Evolutionary conservation across 192 early-diverging fungal species (phyloP).

Genomic region (Backusella macrospora): DNA sequence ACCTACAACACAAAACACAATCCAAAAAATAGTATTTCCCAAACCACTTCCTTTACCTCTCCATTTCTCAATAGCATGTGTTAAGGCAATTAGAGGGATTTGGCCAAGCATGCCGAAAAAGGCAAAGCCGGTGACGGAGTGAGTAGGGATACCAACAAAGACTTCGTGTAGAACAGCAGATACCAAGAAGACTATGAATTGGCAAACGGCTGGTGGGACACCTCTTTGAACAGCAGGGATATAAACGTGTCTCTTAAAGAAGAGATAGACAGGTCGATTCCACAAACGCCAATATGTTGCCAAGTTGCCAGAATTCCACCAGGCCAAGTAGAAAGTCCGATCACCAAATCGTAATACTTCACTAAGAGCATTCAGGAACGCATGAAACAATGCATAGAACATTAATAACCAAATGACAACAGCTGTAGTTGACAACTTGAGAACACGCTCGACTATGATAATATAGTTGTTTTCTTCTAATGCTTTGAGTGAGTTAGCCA

Average conservation of each 20-base stretch:
- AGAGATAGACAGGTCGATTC: constrained; percentile 89
- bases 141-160: constrained; percentile 82
- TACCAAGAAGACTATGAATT: constrained; percentile 72
- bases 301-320: constrained; percentile 87
- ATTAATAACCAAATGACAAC: constrained; percentile 89
- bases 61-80: constrained; percentile 68
- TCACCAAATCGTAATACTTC: constrained; percentile 87
- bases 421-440: constrained; percentile 80
- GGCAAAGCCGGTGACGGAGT: constrained; percentile 79
- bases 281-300: constrained; percentile 88
- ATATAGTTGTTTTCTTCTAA: constrained; percentile 69
- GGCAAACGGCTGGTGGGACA: constrained; percentile 55
- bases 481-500: constrained; percentile 74
- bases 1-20: constrained; percentile 79
- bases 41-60: constrained; percentile 66
- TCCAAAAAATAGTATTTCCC: constrained; percentile 81
- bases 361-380: constrained; percentile 77
- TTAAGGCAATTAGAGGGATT: constrained; percentile 75
- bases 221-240: constrained; percentile 75
- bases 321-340: constrained; percentile 83
- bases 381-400: constrained; percentile 87
- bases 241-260: constrained; percentile 88
- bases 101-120: constrained; percentile 81
- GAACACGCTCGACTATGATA: constrained; percentile 77
- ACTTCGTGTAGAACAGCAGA: constrained; percentile 90